A percentile compares a stretch with the other conserved stretches of the same genome.
Evolutionary conservation across 352 stramenopile genomes (phyloP).

Genomic region (Globisporangium orthogonon): DNA sequence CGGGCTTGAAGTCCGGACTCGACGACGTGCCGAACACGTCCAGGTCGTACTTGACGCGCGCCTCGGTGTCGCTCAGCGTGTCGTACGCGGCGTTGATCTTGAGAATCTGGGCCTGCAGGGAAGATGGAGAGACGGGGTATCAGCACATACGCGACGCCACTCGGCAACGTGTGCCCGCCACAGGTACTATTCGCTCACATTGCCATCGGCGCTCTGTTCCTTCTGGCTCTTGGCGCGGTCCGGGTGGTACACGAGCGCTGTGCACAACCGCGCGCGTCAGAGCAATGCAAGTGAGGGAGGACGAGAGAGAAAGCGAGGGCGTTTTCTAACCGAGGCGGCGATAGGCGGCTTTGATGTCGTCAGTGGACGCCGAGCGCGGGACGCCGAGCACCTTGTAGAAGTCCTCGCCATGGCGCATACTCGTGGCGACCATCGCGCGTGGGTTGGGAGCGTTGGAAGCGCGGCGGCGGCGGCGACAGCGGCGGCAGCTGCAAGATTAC

Average conservation of each 20-base stretch:
- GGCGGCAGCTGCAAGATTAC: too few species aligned
- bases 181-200: slow-evolving; percentile 11
- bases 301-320: too few species aligned
- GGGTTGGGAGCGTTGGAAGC: too few species aligned
- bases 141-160: background rate
- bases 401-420: slow-evolving; percentile 17
- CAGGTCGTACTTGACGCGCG: slow-evolving; percentile 61
- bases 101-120: slow-evolving; percentile 32
- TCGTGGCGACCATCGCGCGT: slow-evolving; percentile 9
- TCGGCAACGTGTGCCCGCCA: too few species aligned
- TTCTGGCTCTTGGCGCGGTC: slow-evolving; percentile 43
- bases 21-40: slow-evolving; percentile 60
- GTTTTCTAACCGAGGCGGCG: slow-evolving; percentile 53
- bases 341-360: slow-evolving; percentile 76
- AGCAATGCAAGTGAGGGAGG: too few species aligned
- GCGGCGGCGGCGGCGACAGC: too few species aligned
- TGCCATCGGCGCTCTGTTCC: slow-evolving; percentile 19
- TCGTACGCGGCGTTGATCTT: slow-evolving; percentile 76
- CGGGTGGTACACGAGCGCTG: slow-evolving; percentile 67
- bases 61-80: slow-evolving; percentile 37
- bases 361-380: slow-evolving; percentile 43
- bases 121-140: background rate
- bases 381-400: slow-evolving; percentile 65
- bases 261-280: background rate
- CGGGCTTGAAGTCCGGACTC: slow-evolving; percentile 19